A percentile compares a stretch with the other conserved stretches of the same genome.
These are phyloP conservation scores for Anethum foeniculum DNA, from an alignment of 140 eudicot genomes.

Conservation along the genomic window DNA sequence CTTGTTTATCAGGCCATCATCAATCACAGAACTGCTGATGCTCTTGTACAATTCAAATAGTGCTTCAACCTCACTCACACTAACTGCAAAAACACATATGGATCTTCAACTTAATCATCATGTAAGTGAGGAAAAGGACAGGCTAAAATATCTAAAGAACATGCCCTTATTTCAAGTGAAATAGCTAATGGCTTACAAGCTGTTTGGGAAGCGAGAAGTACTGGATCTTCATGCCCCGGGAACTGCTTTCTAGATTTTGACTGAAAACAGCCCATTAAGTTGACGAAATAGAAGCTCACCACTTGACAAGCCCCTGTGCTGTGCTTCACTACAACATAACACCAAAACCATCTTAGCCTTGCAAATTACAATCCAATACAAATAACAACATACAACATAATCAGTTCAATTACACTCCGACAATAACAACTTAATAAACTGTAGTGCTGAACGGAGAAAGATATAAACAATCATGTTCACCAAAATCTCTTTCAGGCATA, in stretches of 20 bases:
- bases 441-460: not conserved
- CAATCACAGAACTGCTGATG: constrained; percentile 87
- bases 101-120: not conserved
- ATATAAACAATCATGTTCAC: not conserved
- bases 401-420: constrained; percentile 4
- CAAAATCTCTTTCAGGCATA: not conserved
- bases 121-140: not conserved
- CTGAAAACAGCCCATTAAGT: constrained; percentile 76
- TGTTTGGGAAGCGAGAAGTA: constrained; percentile 78
- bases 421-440: not conserved
- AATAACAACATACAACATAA: constrained; percentile 6
- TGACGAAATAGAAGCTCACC: not conserved
- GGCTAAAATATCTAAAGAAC: not conserved
- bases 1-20: constrained; percentile 92
- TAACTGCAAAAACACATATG: constrained; percentile 44
- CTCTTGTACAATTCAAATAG: constrained; percentile 88
- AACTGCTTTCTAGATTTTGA: constrained; percentile 56
- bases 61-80: constrained; percentile 99
- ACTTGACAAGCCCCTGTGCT: constrained; percentile 26
- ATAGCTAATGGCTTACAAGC: constrained; percentile 55
- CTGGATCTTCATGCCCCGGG: constrained; percentile 79
- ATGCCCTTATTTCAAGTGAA: not conserved
- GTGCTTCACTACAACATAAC: constrained; percentile 42
- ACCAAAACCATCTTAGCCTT: constrained; percentile 44
- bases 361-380: constrained; percentile 29